Percentiles rank a stretch among this genome's conserved stretches.
These are phyloP conservation scores for Paxillus rubicundulus DNA, from an alignment of 768 basidiomycete genomes.

Conservation along the genomic window DNA sequence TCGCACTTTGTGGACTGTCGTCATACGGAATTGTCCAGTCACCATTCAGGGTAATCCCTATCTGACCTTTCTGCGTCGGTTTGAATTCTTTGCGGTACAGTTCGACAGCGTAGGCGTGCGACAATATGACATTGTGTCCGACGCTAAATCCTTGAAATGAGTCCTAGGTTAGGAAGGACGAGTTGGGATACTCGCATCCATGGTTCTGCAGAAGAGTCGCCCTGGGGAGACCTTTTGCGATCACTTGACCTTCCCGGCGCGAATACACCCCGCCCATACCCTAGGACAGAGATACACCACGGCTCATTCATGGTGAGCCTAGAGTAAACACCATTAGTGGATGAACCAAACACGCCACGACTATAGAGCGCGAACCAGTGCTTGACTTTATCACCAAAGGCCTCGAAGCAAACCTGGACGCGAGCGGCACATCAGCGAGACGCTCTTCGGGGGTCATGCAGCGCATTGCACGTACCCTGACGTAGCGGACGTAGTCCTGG, in stretches of 20 bases:
- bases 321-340: constrained; percentile 17
- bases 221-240: constrained; percentile 54
- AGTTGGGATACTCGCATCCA: constrained; percentile 54
- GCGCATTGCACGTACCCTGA: constrained; percentile 39
- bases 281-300: constrained; percentile 66
- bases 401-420: constrained; percentile 62
- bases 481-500: constrained; percentile 62
- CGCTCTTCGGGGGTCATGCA: constrained; percentile 6
- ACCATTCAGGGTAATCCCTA: constrained; percentile 79
- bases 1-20: constrained; percentile 62
- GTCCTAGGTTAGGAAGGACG: background rate
- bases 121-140: constrained; percentile 63
- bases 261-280: constrained; percentile 70
- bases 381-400: constrained; percentile 75
- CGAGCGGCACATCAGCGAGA: background rate
- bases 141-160: constrained; percentile 41
- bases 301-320: constrained; percentile 79
- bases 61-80: constrained; percentile 56
- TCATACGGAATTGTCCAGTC: constrained; percentile 77
- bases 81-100: constrained; percentile 68
- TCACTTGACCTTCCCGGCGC: constrained; percentile 70
- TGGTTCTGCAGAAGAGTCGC: constrained; percentile 63
- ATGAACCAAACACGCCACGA: constrained; percentile 9
- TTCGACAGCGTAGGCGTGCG: constrained; percentile 68
- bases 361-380: constrained; percentile 47